phyloP scores from a whole-genome alignment of 2,329 filamentous ascomycete species.

The Botrytis cinerea region DNA sequence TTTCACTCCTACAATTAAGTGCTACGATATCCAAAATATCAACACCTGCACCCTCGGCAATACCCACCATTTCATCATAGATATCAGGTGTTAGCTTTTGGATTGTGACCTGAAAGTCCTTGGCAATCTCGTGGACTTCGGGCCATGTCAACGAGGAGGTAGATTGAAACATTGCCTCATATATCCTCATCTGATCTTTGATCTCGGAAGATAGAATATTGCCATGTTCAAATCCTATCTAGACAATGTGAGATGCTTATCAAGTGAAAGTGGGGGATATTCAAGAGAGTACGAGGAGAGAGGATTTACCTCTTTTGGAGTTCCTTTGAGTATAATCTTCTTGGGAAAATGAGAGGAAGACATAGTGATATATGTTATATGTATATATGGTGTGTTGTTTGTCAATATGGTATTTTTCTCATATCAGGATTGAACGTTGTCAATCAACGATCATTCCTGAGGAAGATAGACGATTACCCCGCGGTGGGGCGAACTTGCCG shows the following conservation, averaged over 20 bases:
- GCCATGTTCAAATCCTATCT: conserved; percentile 18
- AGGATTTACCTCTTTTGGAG: neutral
- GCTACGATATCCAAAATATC: conserved; percentile 7
- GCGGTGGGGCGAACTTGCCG: neutral
- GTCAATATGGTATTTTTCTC: neutral
- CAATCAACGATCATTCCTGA: neutral
- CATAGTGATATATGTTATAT: neutral
- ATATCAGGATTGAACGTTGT: neutral
- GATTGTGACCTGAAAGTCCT: conserved; percentile 3
- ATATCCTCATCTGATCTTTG: conserved; percentile 1
- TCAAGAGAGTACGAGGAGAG: too few species aligned
- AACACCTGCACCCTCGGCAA: neutral
- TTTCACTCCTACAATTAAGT: conserved; percentile 12
- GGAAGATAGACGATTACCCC: neutral
- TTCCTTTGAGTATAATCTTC: neutral
- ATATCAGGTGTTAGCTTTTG: conserved; percentile 5
- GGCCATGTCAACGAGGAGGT: conserved; percentile 1
- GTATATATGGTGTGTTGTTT: neutral
- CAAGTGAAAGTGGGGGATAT: neutral
- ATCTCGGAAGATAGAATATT: conserved; percentile 5
- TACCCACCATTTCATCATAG: conserved; percentile 7
- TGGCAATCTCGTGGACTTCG: neutral
- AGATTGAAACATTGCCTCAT: conserved; percentile 5
- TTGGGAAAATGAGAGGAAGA: neutral
- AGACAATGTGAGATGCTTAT: neutral